These are phyloP conservation scores for Eimeria sp. DNA, from an alignment of 169 alveolate genomes.

Conservation along the genomic window DNA sequence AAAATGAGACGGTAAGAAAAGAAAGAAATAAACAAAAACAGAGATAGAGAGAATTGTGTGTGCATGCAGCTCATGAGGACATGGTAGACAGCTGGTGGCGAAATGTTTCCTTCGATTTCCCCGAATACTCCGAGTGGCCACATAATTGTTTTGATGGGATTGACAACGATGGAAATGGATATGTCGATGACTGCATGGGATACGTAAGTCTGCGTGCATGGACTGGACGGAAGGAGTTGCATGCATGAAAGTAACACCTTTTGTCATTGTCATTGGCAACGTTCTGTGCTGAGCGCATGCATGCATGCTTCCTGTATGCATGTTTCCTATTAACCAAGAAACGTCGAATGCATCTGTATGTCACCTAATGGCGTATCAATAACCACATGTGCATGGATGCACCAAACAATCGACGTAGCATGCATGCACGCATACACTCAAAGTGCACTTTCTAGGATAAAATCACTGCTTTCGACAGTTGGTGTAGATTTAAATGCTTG, in stretches of 20 bases:
- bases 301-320: background rate
- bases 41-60: background rate
- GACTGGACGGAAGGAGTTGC: background rate
- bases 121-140: constrained; percentile 78
- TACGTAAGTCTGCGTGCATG: constrained; percentile 32
- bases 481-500: no score
- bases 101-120: constrained; percentile 1
- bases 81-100: constrained; percentile 77
- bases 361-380: no score
- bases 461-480: no score
- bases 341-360: no score
- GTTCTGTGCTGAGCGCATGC: background rate
- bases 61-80: constrained; percentile 69
- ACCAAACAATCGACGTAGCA: no score
- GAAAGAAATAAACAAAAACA: background rate
- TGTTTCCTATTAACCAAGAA: no score
- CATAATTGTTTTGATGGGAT: constrained; percentile 74
- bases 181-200: constrained; percentile 77
- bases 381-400: no score
- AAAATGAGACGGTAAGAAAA: background rate
- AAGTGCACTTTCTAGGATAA: no score
- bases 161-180: constrained; percentile 77
- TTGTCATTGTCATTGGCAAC: background rate
- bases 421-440: no score
- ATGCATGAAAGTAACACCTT: background rate